Base-by-base conservation (phyloP, 2,329 filamentous ascomycete genomes). In the Sclerotinia glacialis region DNA sequence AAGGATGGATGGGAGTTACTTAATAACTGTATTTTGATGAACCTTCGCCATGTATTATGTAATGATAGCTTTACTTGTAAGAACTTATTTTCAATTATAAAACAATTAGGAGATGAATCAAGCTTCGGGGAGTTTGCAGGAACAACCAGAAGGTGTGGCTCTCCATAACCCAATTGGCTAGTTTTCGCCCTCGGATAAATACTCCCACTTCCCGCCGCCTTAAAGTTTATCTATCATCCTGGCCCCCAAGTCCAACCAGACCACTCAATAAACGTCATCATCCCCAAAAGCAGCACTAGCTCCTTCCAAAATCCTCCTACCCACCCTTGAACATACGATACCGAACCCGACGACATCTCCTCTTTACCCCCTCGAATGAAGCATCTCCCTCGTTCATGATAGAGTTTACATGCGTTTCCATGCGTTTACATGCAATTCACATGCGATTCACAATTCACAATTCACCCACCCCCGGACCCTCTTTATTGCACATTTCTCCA, bases 281-380 rank as follows among this genome's bases (percentile, higher is more conserved):
- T 9, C 7, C 2, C 18, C 61, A 64, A 64, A 56, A 64, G 37
- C 61, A 64, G 61, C 61, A 64, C 37, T 34, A 44, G 26, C 56
- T 21, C 21, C 21, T 31, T 21, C 59, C 11, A 37, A 50, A 62
- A 62, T 62, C 59, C 59, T 56, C 61, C 61, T 54, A 54, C 34
- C 60, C 49, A 55, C 49, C 61, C 58, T 47, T 60, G 44, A 49
- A 60, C 44, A 49, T 60, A 49, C 44, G 58, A 60, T 60, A 60
- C 58, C 58, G 58, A 60, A 49, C 28, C 58, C 58, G 58, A 60
- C 58, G 58, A 60, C 58, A 60, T 37, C 58, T 60, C 58, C 21
- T 60, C 7, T 60, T 47, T 49, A 31, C 44, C n/a, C 58, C 58
- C 34, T 60, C 58, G 37, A 60, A 60, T 49, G 56, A 34, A 23